Conservation (phyloP, 495 filamentous ascomycete genomes). For the Talaromyces adpressus region DNA sequence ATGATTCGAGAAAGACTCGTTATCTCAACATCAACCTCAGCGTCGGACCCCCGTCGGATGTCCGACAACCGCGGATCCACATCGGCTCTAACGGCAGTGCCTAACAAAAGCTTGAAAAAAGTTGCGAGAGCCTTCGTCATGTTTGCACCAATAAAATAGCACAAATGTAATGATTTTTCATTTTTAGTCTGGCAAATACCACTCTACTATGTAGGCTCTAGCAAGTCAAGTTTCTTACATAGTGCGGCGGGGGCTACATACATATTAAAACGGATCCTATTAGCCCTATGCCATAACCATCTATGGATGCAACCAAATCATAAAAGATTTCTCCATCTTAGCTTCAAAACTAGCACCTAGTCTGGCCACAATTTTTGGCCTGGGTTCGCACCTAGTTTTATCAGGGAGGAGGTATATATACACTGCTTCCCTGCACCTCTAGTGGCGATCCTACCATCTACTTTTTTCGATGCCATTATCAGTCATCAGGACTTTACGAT, state of each 20-base stretch:
- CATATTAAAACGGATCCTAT: neutral
- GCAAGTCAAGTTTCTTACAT: neutral
- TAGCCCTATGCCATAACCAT: neutral
- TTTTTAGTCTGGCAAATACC: neutral
- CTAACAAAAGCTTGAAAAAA: neutral
- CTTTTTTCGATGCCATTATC: neutral
- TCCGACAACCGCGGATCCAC: neutral
- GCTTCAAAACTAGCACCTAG: neutral
- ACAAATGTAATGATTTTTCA: neutral
- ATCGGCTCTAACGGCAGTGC: conserved; percentile 7
- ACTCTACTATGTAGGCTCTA: too few relatives aligned
- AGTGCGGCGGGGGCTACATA: neutral
- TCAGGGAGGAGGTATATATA: neutral
- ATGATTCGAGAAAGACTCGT: neutral
- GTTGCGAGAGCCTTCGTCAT: neutral
- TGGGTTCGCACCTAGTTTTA: neutral
- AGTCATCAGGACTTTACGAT: neutral
- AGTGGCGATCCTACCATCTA: neutral
- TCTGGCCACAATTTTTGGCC: neutral
- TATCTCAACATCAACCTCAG: neutral
- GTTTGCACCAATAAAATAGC: neutral
- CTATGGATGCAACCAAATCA: neutral
- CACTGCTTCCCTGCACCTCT: neutral
- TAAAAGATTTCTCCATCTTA: neutral
- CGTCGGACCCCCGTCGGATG: neutral